These are phyloP conservation scores for Jaenimonas drosophilae DNA, from an alignment of 208 protist species.

Conservation along the genomic window DNA sequence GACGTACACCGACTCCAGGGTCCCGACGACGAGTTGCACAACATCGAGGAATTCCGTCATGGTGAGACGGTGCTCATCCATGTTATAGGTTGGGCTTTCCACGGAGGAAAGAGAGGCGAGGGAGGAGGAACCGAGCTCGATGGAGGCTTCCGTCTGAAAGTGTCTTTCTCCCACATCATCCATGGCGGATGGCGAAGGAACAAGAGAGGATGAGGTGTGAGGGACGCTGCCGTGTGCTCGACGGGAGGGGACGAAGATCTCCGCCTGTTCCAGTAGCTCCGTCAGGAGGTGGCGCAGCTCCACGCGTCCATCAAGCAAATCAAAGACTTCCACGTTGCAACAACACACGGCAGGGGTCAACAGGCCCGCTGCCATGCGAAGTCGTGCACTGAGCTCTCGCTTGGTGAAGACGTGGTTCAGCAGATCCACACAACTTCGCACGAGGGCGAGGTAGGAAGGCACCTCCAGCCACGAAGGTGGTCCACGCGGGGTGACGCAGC, in stretches of 20 bases:
- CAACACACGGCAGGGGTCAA: conserved; percentile 36
- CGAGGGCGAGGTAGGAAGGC: neutral
- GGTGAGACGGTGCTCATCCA: neutral
- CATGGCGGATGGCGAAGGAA: too few relatives aligned
- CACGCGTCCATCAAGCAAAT: conserved; percentile 38
- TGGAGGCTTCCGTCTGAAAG: too few relatives aligned
- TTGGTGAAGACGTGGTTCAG: neutral
- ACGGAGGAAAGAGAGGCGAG: too few relatives aligned
- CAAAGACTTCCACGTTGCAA: conserved; percentile 31
- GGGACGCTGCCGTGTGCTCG: too few relatives aligned
- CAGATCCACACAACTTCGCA: neutral
- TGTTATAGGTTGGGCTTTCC: too few relatives aligned
- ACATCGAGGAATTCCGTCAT: conserved; percentile 18
- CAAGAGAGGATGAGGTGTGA: too few relatives aligned
- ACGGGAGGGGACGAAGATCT: too few relatives aligned
- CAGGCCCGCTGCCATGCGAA: conserved; percentile 26
- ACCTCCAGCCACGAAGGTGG: conserved; percentile 1
- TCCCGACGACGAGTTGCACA: conserved; percentile 14
- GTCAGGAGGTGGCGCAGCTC: conserved; percentile 39
- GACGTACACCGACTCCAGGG: conserved; percentile 51
- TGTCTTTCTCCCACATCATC: too few relatives aligned
- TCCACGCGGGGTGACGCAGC: too few relatives aligned
- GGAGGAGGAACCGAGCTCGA: too few relatives aligned
- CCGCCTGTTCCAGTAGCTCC: conserved; percentile 9
- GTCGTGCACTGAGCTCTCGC: neutral